A percentile compares a stretch with the other conserved stretches of the same genome.
Evolutionary conservation across 139 green algal genomes (phyloP).

Genomic region (Trebouxia sp.): DNA sequence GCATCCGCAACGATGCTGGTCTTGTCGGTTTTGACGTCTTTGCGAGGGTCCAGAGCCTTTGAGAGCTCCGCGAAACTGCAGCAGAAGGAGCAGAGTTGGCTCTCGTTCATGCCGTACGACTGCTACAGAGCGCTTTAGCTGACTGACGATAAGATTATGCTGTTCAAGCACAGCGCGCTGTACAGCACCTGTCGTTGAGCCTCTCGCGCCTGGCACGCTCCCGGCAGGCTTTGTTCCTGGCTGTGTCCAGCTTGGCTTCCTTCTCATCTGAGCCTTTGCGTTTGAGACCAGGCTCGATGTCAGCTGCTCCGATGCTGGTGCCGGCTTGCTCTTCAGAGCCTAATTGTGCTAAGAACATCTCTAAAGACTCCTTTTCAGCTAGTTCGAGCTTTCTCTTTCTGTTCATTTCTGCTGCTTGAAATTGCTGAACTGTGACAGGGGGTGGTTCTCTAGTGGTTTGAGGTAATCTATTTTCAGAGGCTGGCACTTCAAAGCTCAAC

Average conservation of each 20-base stretch:
- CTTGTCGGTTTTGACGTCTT: conserved; percentile 52
- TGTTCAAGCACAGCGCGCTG: neutral
- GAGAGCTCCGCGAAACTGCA: conserved; percentile 60
- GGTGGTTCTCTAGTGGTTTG: neutral
- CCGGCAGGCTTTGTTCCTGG: conserved; percentile 45
- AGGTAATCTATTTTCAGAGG: neutral
- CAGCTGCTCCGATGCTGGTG: neutral
- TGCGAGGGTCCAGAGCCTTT: conserved; percentile 51
- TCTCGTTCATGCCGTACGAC: neutral
- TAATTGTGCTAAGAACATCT: conserved; percentile 29
- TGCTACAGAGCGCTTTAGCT: neutral
- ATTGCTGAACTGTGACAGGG: neutral
- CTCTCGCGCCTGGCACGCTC: conserved; percentile 53
- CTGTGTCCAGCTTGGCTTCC: conserved; percentile 13
- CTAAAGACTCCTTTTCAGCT: conserved; percentile 22
- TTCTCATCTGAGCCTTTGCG: neutral
- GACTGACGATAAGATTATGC: neutral
- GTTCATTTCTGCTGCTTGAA: conserved; percentile 20
- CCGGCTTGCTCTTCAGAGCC: conserved; percentile 5
- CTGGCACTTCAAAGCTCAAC: conserved; percentile 10
- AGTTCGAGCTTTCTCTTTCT: conserved; percentile 25
- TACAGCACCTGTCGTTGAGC: conserved; percentile 48
- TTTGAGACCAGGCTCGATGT: neutral
- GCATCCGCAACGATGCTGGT: conserved; percentile 58
- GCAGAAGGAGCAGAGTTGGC: neutral